Evolutionary conservation across 2,329 filamentous ascomycete genomes (phyloP).

Genomic region (Cercospora zeae-maydis): DNA sequence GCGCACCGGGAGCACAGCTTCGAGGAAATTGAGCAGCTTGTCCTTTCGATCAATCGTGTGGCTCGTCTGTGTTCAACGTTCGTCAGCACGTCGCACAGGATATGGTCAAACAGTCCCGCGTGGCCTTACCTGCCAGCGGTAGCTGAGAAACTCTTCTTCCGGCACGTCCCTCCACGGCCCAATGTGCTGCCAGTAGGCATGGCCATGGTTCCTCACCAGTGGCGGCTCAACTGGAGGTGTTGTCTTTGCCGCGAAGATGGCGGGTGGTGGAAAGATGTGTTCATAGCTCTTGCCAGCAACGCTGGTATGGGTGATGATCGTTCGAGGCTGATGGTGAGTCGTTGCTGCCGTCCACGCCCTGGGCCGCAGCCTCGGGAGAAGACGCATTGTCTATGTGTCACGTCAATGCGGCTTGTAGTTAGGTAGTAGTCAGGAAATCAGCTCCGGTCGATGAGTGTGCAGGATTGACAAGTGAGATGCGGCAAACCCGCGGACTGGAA

Average conservation of each 20-base stretch:
- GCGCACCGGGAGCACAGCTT: conserved; percentile 48
- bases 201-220: not conserved
- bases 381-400: not conserved
- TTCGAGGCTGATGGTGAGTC: not conserved
- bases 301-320: conserved; percentile 11
- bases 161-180: conserved; percentile 48
- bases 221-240: not conserved
- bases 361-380: not conserved
- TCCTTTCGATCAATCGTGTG: conserved; percentile 50
- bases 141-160: conserved; percentile 50
- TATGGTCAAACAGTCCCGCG: conserved; percentile 13
- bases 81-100: conserved; percentile 1
- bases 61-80: conserved; percentile 37
- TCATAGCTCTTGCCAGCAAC: conserved; percentile 11
- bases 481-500: not conserved
- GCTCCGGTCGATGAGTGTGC: not conserved
- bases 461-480: not conserved
- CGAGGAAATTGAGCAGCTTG: conserved; percentile 51
- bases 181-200: conserved; percentile 24
- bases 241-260: conserved; percentile 3
- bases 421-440: not conserved
- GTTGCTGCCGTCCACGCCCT: not conserved
- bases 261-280: conserved; percentile 7
- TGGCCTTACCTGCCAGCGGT: conserved; percentile 53
- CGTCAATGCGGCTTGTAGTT: not conserved